phyloP scores from a whole-genome alignment of 2,329 filamentous ascomycete species.

The Aspergillaceae sp. region DNA sequence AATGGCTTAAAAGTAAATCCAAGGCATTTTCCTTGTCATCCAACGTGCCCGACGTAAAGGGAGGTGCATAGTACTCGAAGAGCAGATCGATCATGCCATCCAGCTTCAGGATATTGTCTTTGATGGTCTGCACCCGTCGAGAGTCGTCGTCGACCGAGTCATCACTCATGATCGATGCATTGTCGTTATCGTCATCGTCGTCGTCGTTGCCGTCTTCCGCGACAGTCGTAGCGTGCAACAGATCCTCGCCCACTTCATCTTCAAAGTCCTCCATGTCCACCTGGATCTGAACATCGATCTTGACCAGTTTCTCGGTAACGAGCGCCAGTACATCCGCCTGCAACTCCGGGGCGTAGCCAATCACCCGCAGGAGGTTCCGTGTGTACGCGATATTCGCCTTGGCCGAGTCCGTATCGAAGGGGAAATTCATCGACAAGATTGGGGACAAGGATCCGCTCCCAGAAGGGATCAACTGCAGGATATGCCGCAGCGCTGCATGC shows the following conservation, averaged over 20 bases:
- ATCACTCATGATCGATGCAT: slow-evolving; percentile 51
- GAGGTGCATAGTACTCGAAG: slow-evolving; percentile 70
- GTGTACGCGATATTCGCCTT: slow-evolving; percentile 81
- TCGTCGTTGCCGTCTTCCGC: slow-evolving; percentile 41
- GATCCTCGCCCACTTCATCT: slow-evolving; percentile 69
- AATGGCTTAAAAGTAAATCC: slow-evolving; percentile 73
- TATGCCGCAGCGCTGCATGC: slow-evolving; percentile 65
- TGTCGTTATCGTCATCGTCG: slow-evolving; percentile 52
- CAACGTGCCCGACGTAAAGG: slow-evolving; percentile 61
- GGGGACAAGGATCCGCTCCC: slow-evolving; percentile 61
- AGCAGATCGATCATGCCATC: slow-evolving; percentile 82
- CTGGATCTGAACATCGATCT: slow-evolving; percentile 93
- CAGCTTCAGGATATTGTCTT: slow-evolving; percentile 80
- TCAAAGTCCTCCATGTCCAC: slow-evolving; percentile 87
- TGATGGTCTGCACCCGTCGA: slow-evolving; percentile 57
- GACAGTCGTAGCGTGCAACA: slow-evolving; percentile 42
- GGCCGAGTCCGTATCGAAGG: slow-evolving; percentile 66
- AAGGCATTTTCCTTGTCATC: slow-evolving; percentile 64
- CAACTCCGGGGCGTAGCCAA: slow-evolving; percentile 68
- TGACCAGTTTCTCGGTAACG: slow-evolving; percentile 78
- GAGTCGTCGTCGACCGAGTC: slow-evolving; percentile 45
- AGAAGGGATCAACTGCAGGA: slow-evolving; percentile 74
- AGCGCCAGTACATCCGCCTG: slow-evolving; percentile 72
- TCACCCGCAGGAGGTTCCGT: slow-evolving; percentile 69
- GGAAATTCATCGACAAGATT: slow-evolving; percentile 61